Percentiles rank a stretch among this genome's conserved stretches.
Conservation (phyloP, 495 filamentous ascomycete genomes). For the Penicillium antarcticum region DNA sequence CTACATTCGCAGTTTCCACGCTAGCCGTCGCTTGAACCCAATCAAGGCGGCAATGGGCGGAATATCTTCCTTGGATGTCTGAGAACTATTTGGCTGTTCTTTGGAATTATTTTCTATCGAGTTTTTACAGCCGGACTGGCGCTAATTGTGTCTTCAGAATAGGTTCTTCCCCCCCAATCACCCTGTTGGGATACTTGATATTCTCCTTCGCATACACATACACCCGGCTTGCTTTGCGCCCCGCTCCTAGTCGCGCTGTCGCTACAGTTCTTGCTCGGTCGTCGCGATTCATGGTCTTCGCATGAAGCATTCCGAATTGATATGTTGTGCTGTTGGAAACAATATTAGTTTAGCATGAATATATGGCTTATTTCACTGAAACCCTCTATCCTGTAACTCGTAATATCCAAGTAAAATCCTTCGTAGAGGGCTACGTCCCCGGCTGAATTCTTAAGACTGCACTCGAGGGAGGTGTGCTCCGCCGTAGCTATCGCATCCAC, state of each 20-base stretch:
- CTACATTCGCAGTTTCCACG: conserved; percentile 56
- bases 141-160: conserved; percentile 23
- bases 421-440: background rate
- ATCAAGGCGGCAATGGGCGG: conserved; percentile 44
- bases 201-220: background rate
- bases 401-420: background rate
- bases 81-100: conserved; percentile 31
- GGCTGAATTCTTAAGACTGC: conserved; percentile 12
- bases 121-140: conserved; percentile 8
- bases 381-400: background rate
- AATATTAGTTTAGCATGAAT: background rate
- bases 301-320: no score
- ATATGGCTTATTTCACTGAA: background rate
- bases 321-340: background rate
- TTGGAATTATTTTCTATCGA: conserved; percentile 7
- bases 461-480: conserved; percentile 22
- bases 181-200: background rate
- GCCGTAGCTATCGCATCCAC: conserved; percentile 26
- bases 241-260: background rate
- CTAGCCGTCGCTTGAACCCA: conserved; percentile 50
- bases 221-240: background rate
- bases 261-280: background rate
- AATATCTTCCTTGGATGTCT: conserved; percentile 54
- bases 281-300: background rate
- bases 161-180: conserved; percentile 2